Percentiles rank a stretch among this genome's conserved stretches.
These are phyloP conservation scores for Fagus crenata DNA, from an alignment of 306 rosid species.

Conservation along the genomic window DNA sequence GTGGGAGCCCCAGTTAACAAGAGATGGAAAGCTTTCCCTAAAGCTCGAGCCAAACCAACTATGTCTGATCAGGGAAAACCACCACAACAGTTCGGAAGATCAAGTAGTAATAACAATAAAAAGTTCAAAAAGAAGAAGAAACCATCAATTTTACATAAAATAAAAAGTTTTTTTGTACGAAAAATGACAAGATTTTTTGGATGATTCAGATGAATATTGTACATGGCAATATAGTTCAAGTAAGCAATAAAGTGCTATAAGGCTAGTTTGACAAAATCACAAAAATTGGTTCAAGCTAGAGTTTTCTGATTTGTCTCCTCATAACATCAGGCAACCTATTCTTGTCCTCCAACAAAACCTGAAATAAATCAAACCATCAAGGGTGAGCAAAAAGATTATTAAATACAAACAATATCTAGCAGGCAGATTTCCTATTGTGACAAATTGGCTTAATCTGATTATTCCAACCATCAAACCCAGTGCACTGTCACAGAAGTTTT, in stretches of 20 bases:
- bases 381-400: constrained; percentile 11
- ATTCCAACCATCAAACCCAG: constrained; percentile 22
- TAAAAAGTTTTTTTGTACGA: constrained; percentile 28
- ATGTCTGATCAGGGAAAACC: constrained; percentile 23
- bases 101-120: constrained; percentile 19
- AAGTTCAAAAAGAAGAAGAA: constrained; percentile 13
- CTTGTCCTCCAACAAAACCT: constrained; percentile 19
- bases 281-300: constrained; percentile 22
- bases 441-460: constrained; percentile 24
- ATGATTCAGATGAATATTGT: constrained; percentile 25
- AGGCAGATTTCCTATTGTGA: neutral
- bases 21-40: constrained; percentile 16
- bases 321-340: constrained; percentile 12
- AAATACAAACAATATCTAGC: neutral
- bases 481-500: neutral
- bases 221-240: constrained; percentile 19
- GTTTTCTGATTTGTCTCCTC: constrained; percentile 5
- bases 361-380: constrained; percentile 25
- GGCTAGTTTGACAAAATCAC: constrained; percentile 28
- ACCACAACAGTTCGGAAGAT: constrained; percentile 31
- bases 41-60: constrained; percentile 21
- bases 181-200: constrained; percentile 24
- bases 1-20: constrained; percentile 10
- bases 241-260: constrained; percentile 13
- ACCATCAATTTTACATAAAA: constrained; percentile 29